Conservation (phyloP, 768 basidiomycete genomes). For the Xerocomus brunneocitrinus region DNA sequence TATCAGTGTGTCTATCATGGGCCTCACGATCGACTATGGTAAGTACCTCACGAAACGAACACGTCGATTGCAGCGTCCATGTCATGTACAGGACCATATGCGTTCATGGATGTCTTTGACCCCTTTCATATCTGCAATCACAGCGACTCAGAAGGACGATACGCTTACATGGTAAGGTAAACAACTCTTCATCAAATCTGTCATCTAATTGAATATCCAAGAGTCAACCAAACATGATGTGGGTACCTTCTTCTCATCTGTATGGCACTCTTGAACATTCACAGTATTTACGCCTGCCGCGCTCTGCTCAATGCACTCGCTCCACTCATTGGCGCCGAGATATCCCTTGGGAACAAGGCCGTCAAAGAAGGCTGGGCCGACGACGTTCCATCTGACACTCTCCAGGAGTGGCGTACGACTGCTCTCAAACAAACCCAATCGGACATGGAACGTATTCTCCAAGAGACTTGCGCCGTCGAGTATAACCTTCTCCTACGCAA, state of each 20-base stretch:
- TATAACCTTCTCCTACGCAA: constrained; percentile 71
- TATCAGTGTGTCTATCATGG: constrained; percentile 65
- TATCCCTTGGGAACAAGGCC: constrained; percentile 45
- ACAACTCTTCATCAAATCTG: background rate
- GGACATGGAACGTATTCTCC: constrained; percentile 58
- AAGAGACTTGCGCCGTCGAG: constrained; percentile 55
- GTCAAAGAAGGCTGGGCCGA: constrained; percentile 61
- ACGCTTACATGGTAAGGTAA: constrained; percentile 55
- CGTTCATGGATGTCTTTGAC: constrained; percentile 94
- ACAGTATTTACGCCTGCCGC: constrained; percentile 72
- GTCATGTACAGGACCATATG: constrained; percentile 64
- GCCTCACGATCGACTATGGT: constrained; percentile 77
- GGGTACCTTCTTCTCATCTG: constrained; percentile 20
- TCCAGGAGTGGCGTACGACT: constrained; percentile 57
- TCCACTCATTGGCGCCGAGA: constrained; percentile 84
- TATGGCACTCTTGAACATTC: constrained; percentile 1
- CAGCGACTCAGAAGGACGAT: constrained; percentile 71
- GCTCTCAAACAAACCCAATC: constrained; percentile 50
- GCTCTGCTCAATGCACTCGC: constrained; percentile 74
- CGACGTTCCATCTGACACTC: constrained; percentile 43
- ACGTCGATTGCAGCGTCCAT: background rate
- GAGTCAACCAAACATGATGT: constrained; percentile 82
- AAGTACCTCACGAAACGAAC: constrained; percentile 4
- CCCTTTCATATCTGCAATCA: constrained; percentile 87
- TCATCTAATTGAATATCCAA: constrained; percentile 23